Evolutionary conservation across 805 yeast genomes (phyloP).

Genomic region (Ogataea corticis): DNA sequence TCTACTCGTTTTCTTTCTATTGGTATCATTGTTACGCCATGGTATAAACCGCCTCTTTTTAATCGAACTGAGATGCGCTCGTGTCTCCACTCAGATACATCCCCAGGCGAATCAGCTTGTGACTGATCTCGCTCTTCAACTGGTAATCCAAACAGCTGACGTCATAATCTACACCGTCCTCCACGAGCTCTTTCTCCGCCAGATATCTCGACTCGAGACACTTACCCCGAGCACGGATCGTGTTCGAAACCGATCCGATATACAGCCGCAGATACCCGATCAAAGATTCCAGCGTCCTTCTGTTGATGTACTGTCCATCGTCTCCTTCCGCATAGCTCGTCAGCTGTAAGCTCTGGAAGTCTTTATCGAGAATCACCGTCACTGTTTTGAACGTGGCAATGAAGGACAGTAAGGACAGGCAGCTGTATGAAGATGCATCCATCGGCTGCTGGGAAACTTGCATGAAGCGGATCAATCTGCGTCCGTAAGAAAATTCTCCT

Average conservation of each 20-base stretch:
- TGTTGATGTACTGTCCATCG: conserved; percentile 9
- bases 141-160: conserved; percentile 28
- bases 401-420: conserved; percentile 32
- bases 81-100: conserved; percentile 33
- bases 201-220: neutral
- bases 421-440: conserved; percentile 12
- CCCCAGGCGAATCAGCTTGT: conserved; percentile 30
- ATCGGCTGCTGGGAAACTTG: conserved; percentile 13
- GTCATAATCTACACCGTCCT: conserved; percentile 20
- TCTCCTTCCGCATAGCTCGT: conserved; percentile 4
- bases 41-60: neutral
- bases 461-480: conserved; percentile 28
- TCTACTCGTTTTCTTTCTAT: no score
- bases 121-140: conserved; percentile 32
- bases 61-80: conserved; percentile 6
- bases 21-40: neutral
- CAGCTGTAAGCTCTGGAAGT: conserved; percentile 13
- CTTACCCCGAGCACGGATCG: neutral
- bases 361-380: conserved; percentile 22
- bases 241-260: conserved; percentile 21
- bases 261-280: conserved; percentile 26
- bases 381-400: conserved; percentile 29
- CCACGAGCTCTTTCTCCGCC: conserved; percentile 3
- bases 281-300: conserved; percentile 22
- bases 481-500: conserved; percentile 23